Percentiles rank a stretch among this genome's conserved stretches.
phyloP scores from a whole-genome alignment of 306 rosid species.

The Sechiopsis laciniata region DNA sequence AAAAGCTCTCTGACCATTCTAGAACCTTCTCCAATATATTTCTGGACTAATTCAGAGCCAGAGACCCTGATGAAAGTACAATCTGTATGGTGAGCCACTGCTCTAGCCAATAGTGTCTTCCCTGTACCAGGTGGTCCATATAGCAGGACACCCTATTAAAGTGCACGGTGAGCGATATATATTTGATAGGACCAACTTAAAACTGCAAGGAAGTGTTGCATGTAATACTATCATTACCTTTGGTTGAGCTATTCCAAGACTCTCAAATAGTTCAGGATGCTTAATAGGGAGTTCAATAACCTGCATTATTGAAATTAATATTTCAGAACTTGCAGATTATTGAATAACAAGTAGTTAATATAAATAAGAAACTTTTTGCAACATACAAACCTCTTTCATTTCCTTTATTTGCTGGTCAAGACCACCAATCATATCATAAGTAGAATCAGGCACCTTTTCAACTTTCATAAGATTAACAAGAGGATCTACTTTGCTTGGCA shows the following conservation, averaged over 20 bases:
- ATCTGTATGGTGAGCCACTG: constrained; percentile 97
- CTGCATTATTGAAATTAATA: constrained; percentile 32
- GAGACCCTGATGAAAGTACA: constrained; percentile 99
- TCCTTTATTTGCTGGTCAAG: constrained; percentile 98
- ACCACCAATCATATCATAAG: constrained; percentile 99
- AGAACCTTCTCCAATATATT: constrained; percentile 98
- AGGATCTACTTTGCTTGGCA: constrained; percentile 99
- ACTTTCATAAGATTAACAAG: constrained; percentile 97
- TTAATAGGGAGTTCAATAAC: constrained; percentile 97
- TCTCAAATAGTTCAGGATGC: constrained; percentile 96
- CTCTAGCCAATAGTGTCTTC: constrained; percentile 92
- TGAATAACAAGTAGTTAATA: neutral
- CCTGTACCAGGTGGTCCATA: constrained; percentile 99
- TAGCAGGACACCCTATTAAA: constrained; percentile 67
- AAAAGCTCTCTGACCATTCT: constrained; percentile 99
- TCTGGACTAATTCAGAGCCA: constrained; percentile 95
- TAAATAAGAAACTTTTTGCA: constrained; percentile 1
- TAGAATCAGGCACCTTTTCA: constrained; percentile 99
- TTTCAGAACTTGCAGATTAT: neutral
- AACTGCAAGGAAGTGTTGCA: constrained; percentile 4
- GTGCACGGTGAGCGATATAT: constrained; percentile 13
- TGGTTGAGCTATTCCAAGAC: constrained; percentile 99
- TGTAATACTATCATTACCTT: constrained; percentile 69
- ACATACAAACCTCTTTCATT: constrained; percentile 69
- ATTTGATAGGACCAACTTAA: constrained; percentile 5